These are phyloP conservation scores for Acephala macrosclerotiorum DNA, from an alignment of 2,329 filamentous ascomycete genomes.

Conservation along the genomic window DNA sequence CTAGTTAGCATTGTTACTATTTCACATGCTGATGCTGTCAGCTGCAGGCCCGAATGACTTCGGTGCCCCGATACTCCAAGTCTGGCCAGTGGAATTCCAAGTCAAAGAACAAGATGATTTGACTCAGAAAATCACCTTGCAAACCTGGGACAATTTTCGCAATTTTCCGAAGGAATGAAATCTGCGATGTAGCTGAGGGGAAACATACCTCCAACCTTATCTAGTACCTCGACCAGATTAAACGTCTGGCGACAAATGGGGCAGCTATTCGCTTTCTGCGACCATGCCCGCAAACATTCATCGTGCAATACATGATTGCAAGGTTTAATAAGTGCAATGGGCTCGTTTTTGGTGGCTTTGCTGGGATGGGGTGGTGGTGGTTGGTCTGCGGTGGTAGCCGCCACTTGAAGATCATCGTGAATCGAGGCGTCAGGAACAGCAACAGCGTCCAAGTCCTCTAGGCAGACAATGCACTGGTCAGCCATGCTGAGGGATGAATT, in stretches of 20 bases:
- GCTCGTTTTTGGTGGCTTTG: slow-evolving; percentile 30
- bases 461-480: slow-evolving; percentile 75
- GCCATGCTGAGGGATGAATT: slow-evolving; percentile 46
- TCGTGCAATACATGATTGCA: slow-evolving; percentile 95
- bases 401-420: slow-evolving; percentile 34
- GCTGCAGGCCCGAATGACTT: slow-evolving; percentile 2
- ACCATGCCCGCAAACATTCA: slow-evolving; percentile 91
- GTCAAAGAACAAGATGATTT: not conserved
- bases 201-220: slow-evolving; percentile 77
- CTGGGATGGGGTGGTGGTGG: slow-evolving; percentile 37
- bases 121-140: slow-evolving; percentile 13
- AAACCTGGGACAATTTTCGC: slow-evolving; percentile 10
- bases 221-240: slow-evolving; percentile 86
- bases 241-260: slow-evolving; percentile 95
- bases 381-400: slow-evolving; percentile 30
- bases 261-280: slow-evolving; percentile 95
- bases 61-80: slow-evolving; percentile 13
- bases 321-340: slow-evolving; percentile 68
- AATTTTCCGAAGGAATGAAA: slow-evolving; percentile 5
- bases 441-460: slow-evolving; percentile 60
- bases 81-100: slow-evolving; percentile 13
- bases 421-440: slow-evolving; percentile 24
- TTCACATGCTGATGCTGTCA: not conserved
- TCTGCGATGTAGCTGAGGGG: slow-evolving; percentile 22
- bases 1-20: slow-evolving; percentile 25